Conservation (phyloP, 441 rosid species). For the Eutrema salsugineum region DNA sequence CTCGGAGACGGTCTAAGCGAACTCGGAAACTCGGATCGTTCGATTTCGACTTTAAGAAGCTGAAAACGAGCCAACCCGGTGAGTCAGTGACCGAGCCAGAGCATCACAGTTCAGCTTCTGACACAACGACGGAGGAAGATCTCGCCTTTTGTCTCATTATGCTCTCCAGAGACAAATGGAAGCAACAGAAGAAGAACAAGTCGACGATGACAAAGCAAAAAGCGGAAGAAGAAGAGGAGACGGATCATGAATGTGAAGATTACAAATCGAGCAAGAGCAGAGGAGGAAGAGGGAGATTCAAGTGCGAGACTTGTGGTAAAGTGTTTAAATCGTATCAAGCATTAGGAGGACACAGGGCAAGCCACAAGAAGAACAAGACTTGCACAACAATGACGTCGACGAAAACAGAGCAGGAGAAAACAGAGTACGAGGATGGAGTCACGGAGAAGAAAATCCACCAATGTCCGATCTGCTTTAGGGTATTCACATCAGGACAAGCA, state of each 20-base stretch:
- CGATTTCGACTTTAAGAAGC: neutral
- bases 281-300: conserved; percentile 33
- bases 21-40: conserved; percentile 34
- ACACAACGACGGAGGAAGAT: conserved; percentile 58
- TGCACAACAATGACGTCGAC: conserved; percentile 6
- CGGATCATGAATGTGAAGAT: conserved; percentile 29
- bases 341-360: conserved; percentile 64
- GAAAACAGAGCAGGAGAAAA: conserved; percentile 7
- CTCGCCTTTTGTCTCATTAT: conserved; percentile 66
- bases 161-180: conserved; percentile 58
- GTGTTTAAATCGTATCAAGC: conserved; percentile 64
- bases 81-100: conserved; percentile 28
- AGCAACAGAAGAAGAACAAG: conserved; percentile 23
- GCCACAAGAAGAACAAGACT: conserved; percentile 54
- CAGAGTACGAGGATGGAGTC: conserved; percentile 37
- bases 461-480: conserved; percentile 77
- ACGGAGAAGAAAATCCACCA: conserved; percentile 51
- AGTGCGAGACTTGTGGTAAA: conserved; percentile 54
- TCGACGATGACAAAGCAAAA: neutral
- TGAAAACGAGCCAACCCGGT: conserved; percentile 27
- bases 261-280: conserved; percentile 36
- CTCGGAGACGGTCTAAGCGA: conserved; percentile 64
- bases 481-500: conserved; percentile 87
- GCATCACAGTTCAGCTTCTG: conserved; percentile 57
- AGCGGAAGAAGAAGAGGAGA: conserved; percentile 14